These are phyloP conservation scores for Fraxinus pennsylvanica DNA, from an alignment of 257 asterid genomes.

Conservation along the genomic window DNA sequence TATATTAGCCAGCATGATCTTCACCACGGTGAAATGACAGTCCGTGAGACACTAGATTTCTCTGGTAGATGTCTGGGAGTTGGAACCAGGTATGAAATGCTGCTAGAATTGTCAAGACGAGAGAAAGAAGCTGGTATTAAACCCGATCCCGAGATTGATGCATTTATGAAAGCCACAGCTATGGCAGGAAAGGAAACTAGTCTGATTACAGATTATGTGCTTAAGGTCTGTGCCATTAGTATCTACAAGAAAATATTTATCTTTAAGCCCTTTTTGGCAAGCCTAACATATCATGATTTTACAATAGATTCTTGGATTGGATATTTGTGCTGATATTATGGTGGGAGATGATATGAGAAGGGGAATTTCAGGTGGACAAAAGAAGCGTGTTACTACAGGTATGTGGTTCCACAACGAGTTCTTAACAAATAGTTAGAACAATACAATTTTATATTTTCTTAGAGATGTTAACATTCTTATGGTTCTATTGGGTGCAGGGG, in stretches of 20 bases:
- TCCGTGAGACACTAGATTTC: conserved; percentile 86
- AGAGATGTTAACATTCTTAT: neutral
- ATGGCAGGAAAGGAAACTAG: conserved; percentile 76
- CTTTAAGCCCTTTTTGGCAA: neutral
- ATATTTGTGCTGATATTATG: conserved; percentile 83
- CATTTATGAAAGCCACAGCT: conserved; percentile 82
- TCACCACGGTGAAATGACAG: conserved; percentile 93
- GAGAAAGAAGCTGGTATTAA: conserved; percentile 57
- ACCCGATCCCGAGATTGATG: conserved; percentile 74
- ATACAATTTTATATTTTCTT: neutral
- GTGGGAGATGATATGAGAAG: conserved; percentile 95
- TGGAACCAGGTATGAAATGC: conserved; percentile 78
- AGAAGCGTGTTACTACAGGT: conserved; percentile 91
- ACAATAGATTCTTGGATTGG: conserved; percentile 81
- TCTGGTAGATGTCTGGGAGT: conserved; percentile 92
- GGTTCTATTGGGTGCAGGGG: conserved; percentile 49
- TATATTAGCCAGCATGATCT: conserved; percentile 91
- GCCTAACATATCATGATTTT: conserved; percentile 24
- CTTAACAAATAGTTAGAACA: neutral
- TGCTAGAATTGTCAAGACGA: conserved; percentile 61
- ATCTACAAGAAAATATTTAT: neutral
- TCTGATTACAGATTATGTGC: conserved; percentile 76
- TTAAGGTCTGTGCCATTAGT: conserved; percentile 50
- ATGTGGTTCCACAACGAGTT: conserved; percentile 10
- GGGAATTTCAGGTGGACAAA: conserved; percentile 95